Conservation (phyloP, 768 basidiomycete genomes). For the Lyophyllum decastes region DNA sequence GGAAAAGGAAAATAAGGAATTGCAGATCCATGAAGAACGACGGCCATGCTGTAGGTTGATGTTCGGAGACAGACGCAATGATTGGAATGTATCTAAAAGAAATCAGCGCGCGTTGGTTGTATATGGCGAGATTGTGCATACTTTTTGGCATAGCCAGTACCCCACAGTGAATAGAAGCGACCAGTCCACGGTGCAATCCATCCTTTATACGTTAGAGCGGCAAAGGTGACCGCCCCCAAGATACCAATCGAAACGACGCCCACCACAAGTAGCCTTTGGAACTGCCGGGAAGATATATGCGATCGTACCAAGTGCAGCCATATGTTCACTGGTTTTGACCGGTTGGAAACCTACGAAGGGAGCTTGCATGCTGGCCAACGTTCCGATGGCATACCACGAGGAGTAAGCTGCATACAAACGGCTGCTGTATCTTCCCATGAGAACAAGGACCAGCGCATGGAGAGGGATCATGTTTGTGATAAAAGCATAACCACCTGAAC, state of each 20-base stretch:
- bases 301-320: slow-evolving; percentile 95
- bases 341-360: slow-evolving; percentile 99
- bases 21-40: slow-evolving; percentile 99
- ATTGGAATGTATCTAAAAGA: slow-evolving; percentile 83
- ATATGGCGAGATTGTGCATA: slow-evolving; percentile 36
- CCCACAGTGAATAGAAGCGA: slow-evolving; percentile 99
- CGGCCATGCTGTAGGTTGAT: slow-evolving; percentile 99
- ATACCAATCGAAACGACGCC: slow-evolving; percentile 70
- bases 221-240: slow-evolving; percentile 72
- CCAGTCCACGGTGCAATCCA: slow-evolving; percentile 99
- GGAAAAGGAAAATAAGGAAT: slow-evolving; percentile 97
- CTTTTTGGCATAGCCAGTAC: slow-evolving; percentile 99
- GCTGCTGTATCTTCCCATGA: slow-evolving; percentile 94
- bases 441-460: slow-evolving; percentile 86
- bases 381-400: slow-evolving; percentile 97
- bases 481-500: slow-evolving; percentile 91
- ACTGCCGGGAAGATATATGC: slow-evolving; percentile 90
- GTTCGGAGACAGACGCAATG: slow-evolving; percentile 99
- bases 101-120: slow-evolving; percentile 11
- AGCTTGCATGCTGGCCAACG: slow-evolving; percentile 97
- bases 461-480: slow-evolving; percentile 99
- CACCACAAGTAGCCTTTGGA: slow-evolving; percentile 76
- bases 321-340: slow-evolving; percentile 94
- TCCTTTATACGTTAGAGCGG: slow-evolving; percentile 85
- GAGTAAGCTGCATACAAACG: slow-evolving; percentile 95